Evolutionary conservation across 768 basidiomycete genomes (phyloP).

Genomic region (Amanita rubescens): DNA sequence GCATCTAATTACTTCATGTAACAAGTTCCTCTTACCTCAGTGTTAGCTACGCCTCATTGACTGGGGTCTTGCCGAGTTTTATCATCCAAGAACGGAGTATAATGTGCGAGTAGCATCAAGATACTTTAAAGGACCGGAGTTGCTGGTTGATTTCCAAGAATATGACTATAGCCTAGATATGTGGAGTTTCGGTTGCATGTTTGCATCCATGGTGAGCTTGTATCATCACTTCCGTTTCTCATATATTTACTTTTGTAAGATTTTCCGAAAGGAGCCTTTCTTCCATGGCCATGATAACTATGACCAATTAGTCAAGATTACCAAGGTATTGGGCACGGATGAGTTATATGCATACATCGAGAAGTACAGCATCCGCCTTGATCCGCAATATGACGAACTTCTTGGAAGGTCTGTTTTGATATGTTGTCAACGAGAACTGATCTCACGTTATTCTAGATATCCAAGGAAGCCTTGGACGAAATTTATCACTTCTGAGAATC

Average conservation of each 20-base stretch:
- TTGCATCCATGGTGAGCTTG: conserved; percentile 85
- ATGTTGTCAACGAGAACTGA: conserved; percentile 4
- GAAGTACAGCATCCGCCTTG: conserved; percentile 92
- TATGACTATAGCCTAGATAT: conserved; percentile 97
- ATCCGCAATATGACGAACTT: conserved; percentile 93
- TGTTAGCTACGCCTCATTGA: conserved; percentile 88
- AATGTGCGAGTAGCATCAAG: conserved; percentile 96
- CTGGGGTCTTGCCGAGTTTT: conserved; percentile 99
- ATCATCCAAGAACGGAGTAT: conserved; percentile 96
- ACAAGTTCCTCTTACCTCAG: conserved; percentile 8
- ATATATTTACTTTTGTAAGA: conserved; percentile 38
- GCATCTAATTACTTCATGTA: conserved; percentile 11
- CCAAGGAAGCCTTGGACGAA: conserved; percentile 92
- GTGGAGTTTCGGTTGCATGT: conserved; percentile 99
- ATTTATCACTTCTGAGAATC: conserved; percentile 94
- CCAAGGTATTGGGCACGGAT: conserved; percentile 95
- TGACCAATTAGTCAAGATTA: conserved; percentile 96
- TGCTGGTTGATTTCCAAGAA: conserved; percentile 96
- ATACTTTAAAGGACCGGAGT: conserved; percentile 97
- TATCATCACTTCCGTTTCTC: conserved; percentile 5
- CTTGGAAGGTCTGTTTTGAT: conserved; percentile 58
- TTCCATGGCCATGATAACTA: conserved; percentile 99
- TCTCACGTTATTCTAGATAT: conserved; percentile 45
- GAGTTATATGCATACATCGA: conserved; percentile 89
- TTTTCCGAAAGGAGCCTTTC: conserved; percentile 98